Base-by-base conservation (phyloP, 2,329 filamentous ascomycete species). In the Fusarium buxicola region DNA sequence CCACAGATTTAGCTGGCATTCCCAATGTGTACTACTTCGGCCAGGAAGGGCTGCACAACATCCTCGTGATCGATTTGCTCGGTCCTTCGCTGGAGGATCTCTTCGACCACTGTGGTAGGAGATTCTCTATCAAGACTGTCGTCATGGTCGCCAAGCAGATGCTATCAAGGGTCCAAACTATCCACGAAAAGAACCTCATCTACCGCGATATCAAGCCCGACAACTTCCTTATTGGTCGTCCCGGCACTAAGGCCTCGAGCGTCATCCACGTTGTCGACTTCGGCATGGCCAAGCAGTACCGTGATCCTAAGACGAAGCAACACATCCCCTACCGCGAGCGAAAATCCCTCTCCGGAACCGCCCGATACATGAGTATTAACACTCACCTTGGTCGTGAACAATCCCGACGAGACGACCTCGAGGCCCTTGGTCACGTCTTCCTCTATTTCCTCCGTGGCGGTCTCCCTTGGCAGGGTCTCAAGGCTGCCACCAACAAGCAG, bases 21-120 rank as follows among this genome's bases (percentile, higher is more conserved):
- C 95, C 95, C 73, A 98, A 98, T 86, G 95, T 99, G 73, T 98
- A 98, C 82, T 99, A 98, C 81, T 99, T 98, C 71, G 95, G 95
- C 63, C 95, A 99, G 76, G 94, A 98, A 80, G 95, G 94, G 71
- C 89, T 98, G 27, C 95, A 99, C 84, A 98, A 99, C 81, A 98
- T 98, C 69, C 89, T 99, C 46, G 94, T 99, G 70, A 98, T 98
- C 73, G 94, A 99, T 80, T 85, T 99, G 36, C 89, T 99, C 24
- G 94, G 94, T 13, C 94, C 94, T 48, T 97, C 93, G 65, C 85
- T 99, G 59, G 94, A 99, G 77, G 94, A 99, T 75, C 86, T 99
- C 16, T 99, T 99, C 76, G 94, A 99, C 76, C 93, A 96, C 79
- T 99, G 94, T 82, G 95, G 95, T 74, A 87, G 94, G 71, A 89